These are phyloP conservation scores for Neurospora terricola DNA, from an alignment of 495 filamentous ascomycete genomes.

Conservation along the genomic window DNA sequence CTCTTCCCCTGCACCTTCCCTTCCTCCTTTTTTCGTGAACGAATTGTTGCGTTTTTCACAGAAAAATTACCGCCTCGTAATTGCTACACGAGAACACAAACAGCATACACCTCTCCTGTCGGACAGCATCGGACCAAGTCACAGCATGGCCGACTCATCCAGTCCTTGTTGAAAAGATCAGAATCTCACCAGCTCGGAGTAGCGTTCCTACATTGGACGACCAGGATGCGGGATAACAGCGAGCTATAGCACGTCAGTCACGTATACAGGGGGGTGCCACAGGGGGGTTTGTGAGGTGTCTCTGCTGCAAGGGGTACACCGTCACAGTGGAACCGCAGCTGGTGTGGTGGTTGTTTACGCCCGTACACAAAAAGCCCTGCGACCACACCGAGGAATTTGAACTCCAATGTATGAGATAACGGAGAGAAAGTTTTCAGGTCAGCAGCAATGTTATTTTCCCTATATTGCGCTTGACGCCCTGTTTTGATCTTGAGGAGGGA, in stretches of 20 bases:
- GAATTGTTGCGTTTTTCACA: not conserved
- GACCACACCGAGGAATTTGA: not conserved
- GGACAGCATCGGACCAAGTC: not conserved
- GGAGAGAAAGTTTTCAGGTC: not conserved
- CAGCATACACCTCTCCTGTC: not conserved
- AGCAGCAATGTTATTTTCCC: not conserved
- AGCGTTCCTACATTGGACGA: not conserved
- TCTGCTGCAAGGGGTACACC: not conserved
- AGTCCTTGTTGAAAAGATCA: not conserved
- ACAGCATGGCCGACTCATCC: not conserved
- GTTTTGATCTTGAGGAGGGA: not conserved
- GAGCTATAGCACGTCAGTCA: not conserved
- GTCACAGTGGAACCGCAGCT: not conserved
- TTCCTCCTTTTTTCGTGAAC: not conserved
- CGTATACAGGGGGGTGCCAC: not conserved
- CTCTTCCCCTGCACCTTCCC: not conserved
- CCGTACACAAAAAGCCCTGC: not conserved
- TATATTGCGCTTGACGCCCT: not conserved
- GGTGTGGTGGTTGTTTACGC: not conserved
- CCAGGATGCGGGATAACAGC: not conserved
- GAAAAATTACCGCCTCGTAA: not conserved
- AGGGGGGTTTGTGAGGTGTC: not conserved
- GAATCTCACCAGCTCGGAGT: not conserved
- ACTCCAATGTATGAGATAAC: not conserved
- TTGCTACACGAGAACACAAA: not conserved